Evolutionary conservation across 1,284 basidiomycete species (phyloP), one percentile per base, ranked within the genome.

Genomic region (Boletellus deceptivus): DNA sequence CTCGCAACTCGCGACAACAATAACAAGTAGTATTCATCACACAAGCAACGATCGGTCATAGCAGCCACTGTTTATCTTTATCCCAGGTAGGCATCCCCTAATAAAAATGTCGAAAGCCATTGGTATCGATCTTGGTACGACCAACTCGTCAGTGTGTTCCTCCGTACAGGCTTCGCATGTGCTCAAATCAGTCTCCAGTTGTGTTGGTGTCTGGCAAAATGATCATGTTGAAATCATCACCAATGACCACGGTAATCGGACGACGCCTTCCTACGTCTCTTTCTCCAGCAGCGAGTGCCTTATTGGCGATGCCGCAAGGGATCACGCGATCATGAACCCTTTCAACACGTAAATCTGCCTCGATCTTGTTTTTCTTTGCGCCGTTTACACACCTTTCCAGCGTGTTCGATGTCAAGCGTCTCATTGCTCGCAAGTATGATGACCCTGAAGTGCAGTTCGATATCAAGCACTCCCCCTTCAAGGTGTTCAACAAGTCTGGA

Each of bases 151-250:
- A 58, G 84, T 76, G 25, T 10, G 35, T 13, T 13, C 17, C 17
- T 24, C 25, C 13, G 7, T 38, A 43, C 27, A 4, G 17, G 4
- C 20, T 3, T 2, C 3, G 8, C 14, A 13, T 55, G 3, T 46
- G 39, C 37, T 56, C 43, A 53, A 47, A 24, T 52, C 41, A 38
- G 39, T 34, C 50, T 46, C 29, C 72, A 89, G 86, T n/a, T 89
- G 86, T 69, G 86, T 95, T 63, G 94, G 90, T 80, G 93, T 97
- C 60, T 98, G 94, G 94, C 91, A 94, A 78, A 93, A 97, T 64
- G 94, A 98, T 80, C 91, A 93, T 68, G 94, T 98, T 59, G 95
- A 98, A 78, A 27, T 27, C 3, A 27, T 27, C 25, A 9, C 25
- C 25, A 27, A 27, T 27, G 25, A 27, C 25, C 25, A 96, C 79